Evolutionary conservation across 768 basidiomycete species (phyloP).

Genomic region (Lyophyllum atratum): DNA sequence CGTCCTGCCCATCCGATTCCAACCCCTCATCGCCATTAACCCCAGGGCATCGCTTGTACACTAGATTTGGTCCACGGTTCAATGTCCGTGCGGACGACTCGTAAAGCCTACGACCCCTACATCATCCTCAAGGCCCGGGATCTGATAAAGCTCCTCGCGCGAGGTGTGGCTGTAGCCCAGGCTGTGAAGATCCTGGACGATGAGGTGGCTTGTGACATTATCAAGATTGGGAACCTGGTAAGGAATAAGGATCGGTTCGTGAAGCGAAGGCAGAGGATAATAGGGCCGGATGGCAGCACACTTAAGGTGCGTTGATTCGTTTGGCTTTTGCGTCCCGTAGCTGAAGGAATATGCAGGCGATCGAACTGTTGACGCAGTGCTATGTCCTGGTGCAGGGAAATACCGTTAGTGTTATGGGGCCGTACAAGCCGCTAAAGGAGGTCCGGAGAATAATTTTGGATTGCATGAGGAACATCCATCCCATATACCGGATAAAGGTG

Average conservation of each 20-base stretch:
- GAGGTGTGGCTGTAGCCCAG: constrained; percentile 84
- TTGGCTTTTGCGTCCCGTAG: background rate
- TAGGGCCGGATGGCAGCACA: constrained; percentile 96
- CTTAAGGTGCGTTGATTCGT: constrained; percentile 68
- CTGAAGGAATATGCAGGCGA: constrained; percentile 59
- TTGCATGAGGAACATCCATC: constrained; percentile 99
- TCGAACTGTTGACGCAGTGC: constrained; percentile 93
- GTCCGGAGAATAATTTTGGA: constrained; percentile 95
- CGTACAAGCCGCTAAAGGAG: constrained; percentile 93
- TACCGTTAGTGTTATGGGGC: constrained; percentile 98
- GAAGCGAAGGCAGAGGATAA: constrained; percentile 93
- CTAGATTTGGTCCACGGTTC: constrained; percentile 95
- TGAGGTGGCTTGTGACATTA: constrained; percentile 90
- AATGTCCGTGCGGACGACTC: constrained; percentile 96
- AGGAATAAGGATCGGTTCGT: constrained; percentile 97
- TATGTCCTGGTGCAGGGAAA: constrained; percentile 98
- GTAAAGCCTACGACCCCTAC: constrained; percentile 97
- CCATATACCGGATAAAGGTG: constrained; percentile 99
- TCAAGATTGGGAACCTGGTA: constrained; percentile 94
- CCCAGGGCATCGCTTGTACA: constrained; percentile 84
- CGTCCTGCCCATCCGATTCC: background rate
- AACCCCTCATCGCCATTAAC: background rate
- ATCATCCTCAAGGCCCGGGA: constrained; percentile 95
- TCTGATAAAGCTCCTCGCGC: constrained; percentile 91
- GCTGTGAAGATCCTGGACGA: constrained; percentile 92